Percentiles rank a stretch among this genome's conserved stretches.
Conservation (phyloP, 2,329 filamentous ascomycete species). For the Pseudogymnoascus sp. region DNA sequence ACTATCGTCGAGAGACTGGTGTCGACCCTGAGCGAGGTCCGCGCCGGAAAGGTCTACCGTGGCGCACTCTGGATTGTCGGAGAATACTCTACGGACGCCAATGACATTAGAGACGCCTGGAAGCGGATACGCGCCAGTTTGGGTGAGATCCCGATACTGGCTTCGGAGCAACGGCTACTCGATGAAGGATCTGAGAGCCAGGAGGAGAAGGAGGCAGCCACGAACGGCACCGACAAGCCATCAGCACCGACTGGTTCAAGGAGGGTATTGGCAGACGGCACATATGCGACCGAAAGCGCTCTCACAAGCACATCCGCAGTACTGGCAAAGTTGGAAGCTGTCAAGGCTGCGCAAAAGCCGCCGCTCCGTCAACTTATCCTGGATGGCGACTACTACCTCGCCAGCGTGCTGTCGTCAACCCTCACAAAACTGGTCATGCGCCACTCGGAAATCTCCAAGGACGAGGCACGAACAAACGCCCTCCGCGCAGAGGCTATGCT, state of each 20-base stretch:
- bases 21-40: slow-evolving; percentile 83
- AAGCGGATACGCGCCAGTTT: slow-evolving; percentile 89
- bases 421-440: slow-evolving; percentile 97
- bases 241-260: slow-evolving; percentile 74
- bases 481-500: slow-evolving; percentile 96
- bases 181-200: slow-evolving; percentile 71
- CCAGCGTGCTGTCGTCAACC: slow-evolving; percentile 89
- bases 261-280: slow-evolving; percentile 91
- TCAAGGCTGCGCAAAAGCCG: slow-evolving; percentile 95
- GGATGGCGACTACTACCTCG: slow-evolving; percentile 94
- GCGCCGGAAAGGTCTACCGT: slow-evolving; percentile 93
- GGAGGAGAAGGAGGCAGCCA: slow-evolving; percentile 52
- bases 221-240: slow-evolving; percentile 73
- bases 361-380: slow-evolving; percentile 90
- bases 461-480: slow-evolving; percentile 82
- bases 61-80: slow-evolving; percentile 97
- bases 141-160: slow-evolving; percentile 93
- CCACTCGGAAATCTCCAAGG: slow-evolving; percentile 84
- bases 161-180: slow-evolving; percentile 84
- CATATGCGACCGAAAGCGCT: slow-evolving; percentile 93
- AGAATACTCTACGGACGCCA: slow-evolving; percentile 91
- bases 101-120: slow-evolving; percentile 93
- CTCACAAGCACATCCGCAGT: slow-evolving; percentile 87
- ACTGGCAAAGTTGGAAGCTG: slow-evolving; percentile 86
- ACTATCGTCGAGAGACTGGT: slow-evolving; percentile 86